Evolutionary conservation across 2,329 filamentous ascomycete genomes (phyloP), one percentile per base, ranked within the genome.

Genomic region (Neofusicoccum parvum): DNA sequence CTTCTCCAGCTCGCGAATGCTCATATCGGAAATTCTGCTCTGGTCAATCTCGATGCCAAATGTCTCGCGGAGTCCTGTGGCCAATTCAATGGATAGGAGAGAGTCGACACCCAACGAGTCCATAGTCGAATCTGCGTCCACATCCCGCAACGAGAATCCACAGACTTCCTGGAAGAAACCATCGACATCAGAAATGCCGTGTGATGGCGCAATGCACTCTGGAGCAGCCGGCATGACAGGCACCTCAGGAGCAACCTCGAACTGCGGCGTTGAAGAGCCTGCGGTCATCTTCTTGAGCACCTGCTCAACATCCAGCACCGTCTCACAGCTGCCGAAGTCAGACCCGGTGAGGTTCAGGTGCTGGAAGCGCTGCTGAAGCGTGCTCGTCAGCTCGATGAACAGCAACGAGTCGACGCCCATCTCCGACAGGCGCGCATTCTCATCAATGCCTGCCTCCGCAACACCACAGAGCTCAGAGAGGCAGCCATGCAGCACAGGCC

Each of bases 371-470:
- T 50, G 65, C 45, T 70, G 67, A 58, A 69, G 65, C 45, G 67
- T 68, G 43, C 68, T 58, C 3, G 67, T 68, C 46, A 74, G 66
- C 49, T 74, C 72, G 36, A 74, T 72, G 39, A 69, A 67, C 68
- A 73, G 66, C 34, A 74, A 68, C 17, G 71, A 73, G 39, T 73
- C 72, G 12, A 74, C 65, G 6, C 72, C 73, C 10, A 72, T 58
- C 23, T 72, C 49, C 2, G 39, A 46, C 36, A 56, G 46, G 27
- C 23, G 45, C 3, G 17, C 36, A 17, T 27, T 43, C 9, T 9
- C 10, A 15, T 34, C 37, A 7, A 56, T 54, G 0, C 5, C 11
- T 0, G 5, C 37, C 20, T 12, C 3, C 17, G 11, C 4, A 5
- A 64, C 17, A 4, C 50, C 58, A 14, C 65, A 66, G 1, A 66